phyloP scores from a whole-genome alignment of 2,329 filamentous ascomycete species.

The Pseudopyricularia cyperi region DNA sequence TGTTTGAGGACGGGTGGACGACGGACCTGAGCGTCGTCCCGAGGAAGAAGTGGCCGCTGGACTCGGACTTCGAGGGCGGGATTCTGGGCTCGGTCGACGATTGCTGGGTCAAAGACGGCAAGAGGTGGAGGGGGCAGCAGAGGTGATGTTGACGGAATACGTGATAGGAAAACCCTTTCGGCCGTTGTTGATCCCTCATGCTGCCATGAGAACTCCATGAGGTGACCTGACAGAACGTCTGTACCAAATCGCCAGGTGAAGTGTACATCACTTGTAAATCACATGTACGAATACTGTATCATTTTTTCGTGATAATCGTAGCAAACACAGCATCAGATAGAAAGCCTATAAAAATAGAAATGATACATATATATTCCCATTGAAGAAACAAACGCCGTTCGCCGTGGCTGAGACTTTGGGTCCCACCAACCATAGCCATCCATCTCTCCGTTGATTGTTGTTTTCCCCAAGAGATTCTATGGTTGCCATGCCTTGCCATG shows the following conservation, averaged over 20 bases:
- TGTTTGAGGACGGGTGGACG: slow-evolving; percentile 68
- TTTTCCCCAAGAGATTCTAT: background rate
- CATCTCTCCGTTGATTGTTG: background rate
- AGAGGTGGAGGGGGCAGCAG: no score
- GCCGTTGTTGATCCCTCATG: no score
- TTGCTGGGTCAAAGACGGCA: background rate
- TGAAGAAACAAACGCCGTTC: background rate
- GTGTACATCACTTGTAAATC: no score
- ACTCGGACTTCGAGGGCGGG: slow-evolving; percentile 49
- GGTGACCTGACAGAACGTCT: no score
- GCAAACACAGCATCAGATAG: no score
- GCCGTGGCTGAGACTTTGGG: background rate
- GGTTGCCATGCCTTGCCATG: no score
- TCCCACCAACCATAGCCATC: background rate
- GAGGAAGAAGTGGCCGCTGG: slow-evolving; percentile 62
- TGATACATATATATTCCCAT: background rate
- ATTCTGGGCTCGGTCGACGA: slow-evolving; percentile 37
- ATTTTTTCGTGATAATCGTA: no score
- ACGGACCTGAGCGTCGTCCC: slow-evolving; percentile 47
- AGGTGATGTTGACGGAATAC: no score
- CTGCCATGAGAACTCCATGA: no score
- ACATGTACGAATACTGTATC: no score
- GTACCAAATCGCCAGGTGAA: no score
- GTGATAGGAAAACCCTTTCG: background rate
- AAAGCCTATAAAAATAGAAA: no score